Percentiles rank a stretch among this genome's conserved stretches.
Conservation (phyloP, 352 stramenopile species). For the Pythium biforme region DNA sequence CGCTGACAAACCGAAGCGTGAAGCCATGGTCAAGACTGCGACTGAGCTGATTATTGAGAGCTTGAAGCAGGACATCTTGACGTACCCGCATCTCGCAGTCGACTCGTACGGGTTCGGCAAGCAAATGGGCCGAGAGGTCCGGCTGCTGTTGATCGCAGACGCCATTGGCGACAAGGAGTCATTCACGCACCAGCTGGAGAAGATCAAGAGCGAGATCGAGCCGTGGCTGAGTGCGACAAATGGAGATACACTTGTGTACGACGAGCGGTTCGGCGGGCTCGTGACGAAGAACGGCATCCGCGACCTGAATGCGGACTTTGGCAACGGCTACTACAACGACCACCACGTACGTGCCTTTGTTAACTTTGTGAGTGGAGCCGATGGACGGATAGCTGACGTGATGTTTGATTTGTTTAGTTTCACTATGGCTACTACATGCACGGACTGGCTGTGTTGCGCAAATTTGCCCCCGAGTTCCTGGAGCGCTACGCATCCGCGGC, state of each 20-base stretch:
- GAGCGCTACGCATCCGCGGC: slow-evolving; percentile 46
- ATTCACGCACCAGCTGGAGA: slow-evolving; percentile 42
- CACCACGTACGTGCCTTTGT: slow-evolving; percentile 40
- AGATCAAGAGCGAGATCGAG: slow-evolving; percentile 55
- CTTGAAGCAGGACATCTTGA: slow-evolving; percentile 50
- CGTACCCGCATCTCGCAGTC: slow-evolving; percentile 42
- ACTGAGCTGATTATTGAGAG: slow-evolving; percentile 39
- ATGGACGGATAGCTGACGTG: neutral
- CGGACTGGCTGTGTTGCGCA: slow-evolving; percentile 69
- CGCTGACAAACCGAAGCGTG: slow-evolving; percentile 14
- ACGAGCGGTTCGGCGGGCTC: slow-evolving; percentile 90
- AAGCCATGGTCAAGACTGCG: slow-evolving; percentile 35
- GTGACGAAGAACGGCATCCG: slow-evolving; percentile 84
- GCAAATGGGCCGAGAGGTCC: slow-evolving; percentile 66
- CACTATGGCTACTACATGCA: slow-evolving; percentile 95
- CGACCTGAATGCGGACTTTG: slow-evolving; percentile 63
- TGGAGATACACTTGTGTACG: slow-evolving; percentile 85
- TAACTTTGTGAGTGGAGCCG: neutral
- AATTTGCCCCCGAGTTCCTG: slow-evolving; percentile 76
- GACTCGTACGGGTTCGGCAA: slow-evolving; percentile 86
- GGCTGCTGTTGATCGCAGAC: slow-evolving; percentile 75
- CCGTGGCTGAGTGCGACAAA: slow-evolving; percentile 69
- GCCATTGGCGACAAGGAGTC: slow-evolving; percentile 56
- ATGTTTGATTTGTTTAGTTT: slow-evolving; percentile 56
- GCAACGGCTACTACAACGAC: slow-evolving; percentile 90